Base-by-base conservation (phyloP, 495 filamentous ascomycete species). In the Penicillium flavigenum region DNA sequence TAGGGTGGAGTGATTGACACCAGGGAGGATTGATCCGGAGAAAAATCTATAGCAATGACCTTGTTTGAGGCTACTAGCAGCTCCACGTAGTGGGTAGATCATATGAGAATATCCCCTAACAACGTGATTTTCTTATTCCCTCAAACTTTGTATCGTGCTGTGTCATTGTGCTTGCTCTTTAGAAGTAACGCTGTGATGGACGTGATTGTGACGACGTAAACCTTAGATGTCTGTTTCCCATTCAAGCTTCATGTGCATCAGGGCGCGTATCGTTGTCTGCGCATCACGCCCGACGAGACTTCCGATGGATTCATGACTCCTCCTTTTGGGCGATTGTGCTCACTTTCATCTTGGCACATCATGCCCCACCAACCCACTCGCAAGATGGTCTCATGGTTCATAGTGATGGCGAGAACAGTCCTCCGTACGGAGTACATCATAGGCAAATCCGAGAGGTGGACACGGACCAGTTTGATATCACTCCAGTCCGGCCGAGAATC, bases 201-300 rank as follows among this genome's bases (percentile, higher is more conserved):
- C 5, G 16, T 47, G 43, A 26, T 38, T 14, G 46, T 36, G 20
- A 48, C 22, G 10, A 38, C 4, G 14, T 7, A 9, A 17, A 41
- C 29, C 9, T 31, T n/a, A 12, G 3, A 20, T 19, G 8, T 22
- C 24, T 5, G 14, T 1, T 29, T 31, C 31, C 22, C 1, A 32
- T 48, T 44, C 46, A 58, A 59, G 62, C 57, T 61, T 52, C 60
- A 54, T 51, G 60, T 63, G 65, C 65, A 63, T 45, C 22, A 58
- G 45, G 57, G 60, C 59, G 51, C 57, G 43, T 63, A 65, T 63
- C 54, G 46, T 44, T 11, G 36, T 51, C 5, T 42, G 54, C 50
- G 49, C 56, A 61, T 66, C 61, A 66, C 52, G 54, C 44, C 49
- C 22, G 38, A 17, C 22, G 38, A 20, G 9, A 19, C 16, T 22